Conservation (phyloP, 2,329 filamentous ascomycete genomes). For the Ophiocordyceps camponoti-leonardi region DNA sequence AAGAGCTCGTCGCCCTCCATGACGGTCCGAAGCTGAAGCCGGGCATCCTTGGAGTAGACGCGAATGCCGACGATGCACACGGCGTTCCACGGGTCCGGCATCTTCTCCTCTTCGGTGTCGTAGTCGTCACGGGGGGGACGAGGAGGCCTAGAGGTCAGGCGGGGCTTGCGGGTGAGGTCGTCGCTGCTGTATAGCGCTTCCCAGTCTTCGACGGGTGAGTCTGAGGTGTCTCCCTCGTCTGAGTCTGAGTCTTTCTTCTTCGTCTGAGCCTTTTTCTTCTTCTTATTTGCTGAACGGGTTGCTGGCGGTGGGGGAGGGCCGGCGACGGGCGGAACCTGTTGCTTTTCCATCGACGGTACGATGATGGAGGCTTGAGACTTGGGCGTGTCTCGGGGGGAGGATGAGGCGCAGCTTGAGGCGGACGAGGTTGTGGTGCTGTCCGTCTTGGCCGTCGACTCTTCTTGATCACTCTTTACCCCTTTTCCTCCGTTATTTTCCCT, state of each 20-base stretch:
- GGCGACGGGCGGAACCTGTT: conserved; percentile 14
- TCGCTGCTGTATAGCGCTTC: conserved; percentile 41
- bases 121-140: conserved; percentile 20
- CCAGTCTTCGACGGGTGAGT: conserved; percentile 42
- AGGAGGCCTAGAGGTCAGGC: conserved; percentile 18
- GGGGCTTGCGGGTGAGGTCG: conserved; percentile 35
- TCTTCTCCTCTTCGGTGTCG: conserved; percentile 39
- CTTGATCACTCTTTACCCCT: neutral
- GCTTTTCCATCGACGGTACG: conserved; percentile 8
- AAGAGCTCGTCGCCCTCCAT: conserved; percentile 36
- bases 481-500: neutral
- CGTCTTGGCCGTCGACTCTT: conserved; percentile 2
- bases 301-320: conserved; percentile 9
- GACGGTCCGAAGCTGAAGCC: conserved; percentile 34
- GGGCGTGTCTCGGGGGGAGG: conserved; percentile 14
- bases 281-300: too few relatives aligned
- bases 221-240: conserved; percentile 34
- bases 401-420: conserved; percentile 8
- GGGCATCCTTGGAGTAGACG: conserved; percentile 41
- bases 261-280: conserved; percentile 1
- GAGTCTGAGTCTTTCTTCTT: conserved; percentile 20
- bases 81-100: conserved; percentile 43
- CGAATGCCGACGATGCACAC: conserved; percentile 42
- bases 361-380: conserved; percentile 12
- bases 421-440: conserved; percentile 8